Base-by-base conservation (phyloP, 2,329 filamentous ascomycete species). In the Talaromyces pinophilus region DNA sequence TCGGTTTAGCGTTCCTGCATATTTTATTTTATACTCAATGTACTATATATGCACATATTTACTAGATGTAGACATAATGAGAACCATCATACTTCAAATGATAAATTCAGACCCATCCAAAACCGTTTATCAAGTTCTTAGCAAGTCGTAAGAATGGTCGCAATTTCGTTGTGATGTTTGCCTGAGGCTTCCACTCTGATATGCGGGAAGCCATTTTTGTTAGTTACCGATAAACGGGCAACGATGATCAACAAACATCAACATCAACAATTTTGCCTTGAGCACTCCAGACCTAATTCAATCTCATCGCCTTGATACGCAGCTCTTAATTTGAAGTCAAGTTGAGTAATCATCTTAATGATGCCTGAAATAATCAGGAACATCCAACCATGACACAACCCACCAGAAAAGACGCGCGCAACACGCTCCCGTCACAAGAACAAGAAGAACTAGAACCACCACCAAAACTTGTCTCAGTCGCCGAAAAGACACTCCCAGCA, bases 401-500 rank as follows among this genome's bases (percentile, higher is more conserved):
- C 57, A 60, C 35, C 19, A 4, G 8, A 33, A 28, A 42, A 60
- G 57, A 46, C 57, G 22, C 57, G 57, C 57, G 28, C n/a, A 60
- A 60, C 57, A 60, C 57, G 40, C 22, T 46, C 10, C 22, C 57
- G 35, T 46, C 22, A 59, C 52, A 40, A 44, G 35, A 46, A 48
- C 50, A 63, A 30, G 48, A 63, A 28, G 17, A 19, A 44, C 35
- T 38, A 38, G 35, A 15, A 38, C 28, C 30, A 15, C 28, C 52
- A 30, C 42, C 54, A n/a, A 76, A 78, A 67, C 77, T 81, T 66
- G 75, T 75, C 6, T 71, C 76, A 17, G 76, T 81, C 55, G 76
- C 75, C 50, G 79, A 80, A 69, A 80, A 81, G 70, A 75, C 73
- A 60, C 72, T 81, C 46, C 72, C 77, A 38, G 72, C 75, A 72